Percentiles rank a stretch among this genome's conserved stretches.
Conservation (phyloP, 805 yeast species). For the Teunomyces pallodes region DNA sequence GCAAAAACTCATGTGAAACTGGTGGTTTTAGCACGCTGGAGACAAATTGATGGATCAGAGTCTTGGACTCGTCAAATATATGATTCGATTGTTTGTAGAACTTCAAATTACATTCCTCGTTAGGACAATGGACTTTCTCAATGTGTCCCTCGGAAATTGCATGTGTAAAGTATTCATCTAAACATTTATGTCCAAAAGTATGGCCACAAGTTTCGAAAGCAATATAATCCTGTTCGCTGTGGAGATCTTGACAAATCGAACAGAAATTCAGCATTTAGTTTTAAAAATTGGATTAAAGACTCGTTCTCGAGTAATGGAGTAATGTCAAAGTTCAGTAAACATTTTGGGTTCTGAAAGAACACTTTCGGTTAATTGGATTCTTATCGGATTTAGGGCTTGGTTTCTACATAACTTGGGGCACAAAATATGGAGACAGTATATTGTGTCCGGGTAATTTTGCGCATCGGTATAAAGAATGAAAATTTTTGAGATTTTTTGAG, state of each 20-base stretch:
- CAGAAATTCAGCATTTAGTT: background rate
- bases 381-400: no score
- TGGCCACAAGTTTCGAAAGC: background rate
- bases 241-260: background rate
- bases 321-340: no score
- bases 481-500: background rate
- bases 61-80: no score
- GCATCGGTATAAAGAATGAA: background rate
- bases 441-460: background rate
- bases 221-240: background rate
- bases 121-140: background rate
- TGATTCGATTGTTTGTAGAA: background rate
- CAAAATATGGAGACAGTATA: background rate
- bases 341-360: no score
- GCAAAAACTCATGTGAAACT: background rate
- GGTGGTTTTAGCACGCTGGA: background rate
- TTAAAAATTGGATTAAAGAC: no score
- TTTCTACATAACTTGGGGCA: background rate
- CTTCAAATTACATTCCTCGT: background rate
- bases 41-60: background rate
- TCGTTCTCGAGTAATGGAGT: no score
- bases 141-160: background rate
- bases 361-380: no score
- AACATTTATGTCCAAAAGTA: background rate
- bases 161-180: background rate